Percentiles rank a stretch among this genome's conserved stretches.
These are phyloP conservation scores for Globisporangium canariense DNA, from an alignment of 352 stramenopile genomes.

Conservation along the genomic window DNA sequence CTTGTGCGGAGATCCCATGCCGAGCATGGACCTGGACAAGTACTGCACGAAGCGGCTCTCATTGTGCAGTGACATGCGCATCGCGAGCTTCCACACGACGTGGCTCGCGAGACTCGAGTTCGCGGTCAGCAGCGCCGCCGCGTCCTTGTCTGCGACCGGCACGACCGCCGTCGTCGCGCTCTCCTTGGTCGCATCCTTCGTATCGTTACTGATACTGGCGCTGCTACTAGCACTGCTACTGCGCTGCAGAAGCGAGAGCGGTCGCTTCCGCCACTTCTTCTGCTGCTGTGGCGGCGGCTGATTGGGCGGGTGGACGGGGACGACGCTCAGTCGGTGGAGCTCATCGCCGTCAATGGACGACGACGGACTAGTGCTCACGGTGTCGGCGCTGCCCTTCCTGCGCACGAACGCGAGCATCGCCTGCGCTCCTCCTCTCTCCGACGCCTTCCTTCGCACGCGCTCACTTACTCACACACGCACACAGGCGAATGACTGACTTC, in stretches of 20 bases:
- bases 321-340: constrained; percentile 7
- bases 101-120: constrained; percentile 36
- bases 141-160: constrained; percentile 3
- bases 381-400: constrained; percentile 21
- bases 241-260: constrained; percentile 13
- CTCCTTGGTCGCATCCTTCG: not conserved
- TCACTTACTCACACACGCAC: not conserved
- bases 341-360: constrained; percentile 18
- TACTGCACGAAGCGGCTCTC: constrained; percentile 63
- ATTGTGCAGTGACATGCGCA: constrained; percentile 64
- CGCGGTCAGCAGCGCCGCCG: constrained; percentile 4
- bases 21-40: constrained; percentile 65
- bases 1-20: constrained; percentile 43
- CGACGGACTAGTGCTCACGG: constrained; percentile 19
- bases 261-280: constrained; percentile 15
- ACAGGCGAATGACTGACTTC: constrained; percentile 1
- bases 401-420: constrained; percentile 19
- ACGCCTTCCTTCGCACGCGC: not conserved
- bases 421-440: not conserved
- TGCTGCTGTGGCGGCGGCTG: not conserved
- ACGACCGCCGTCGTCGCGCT: not conserved
- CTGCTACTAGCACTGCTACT: constrained; percentile 1
- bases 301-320: not conserved
- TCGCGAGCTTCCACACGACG: constrained; percentile 60
- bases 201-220: not conserved